Base-by-base conservation (phyloP, 306 rosid genomes). In the Amphicarpaea edgeworthii region DNA sequence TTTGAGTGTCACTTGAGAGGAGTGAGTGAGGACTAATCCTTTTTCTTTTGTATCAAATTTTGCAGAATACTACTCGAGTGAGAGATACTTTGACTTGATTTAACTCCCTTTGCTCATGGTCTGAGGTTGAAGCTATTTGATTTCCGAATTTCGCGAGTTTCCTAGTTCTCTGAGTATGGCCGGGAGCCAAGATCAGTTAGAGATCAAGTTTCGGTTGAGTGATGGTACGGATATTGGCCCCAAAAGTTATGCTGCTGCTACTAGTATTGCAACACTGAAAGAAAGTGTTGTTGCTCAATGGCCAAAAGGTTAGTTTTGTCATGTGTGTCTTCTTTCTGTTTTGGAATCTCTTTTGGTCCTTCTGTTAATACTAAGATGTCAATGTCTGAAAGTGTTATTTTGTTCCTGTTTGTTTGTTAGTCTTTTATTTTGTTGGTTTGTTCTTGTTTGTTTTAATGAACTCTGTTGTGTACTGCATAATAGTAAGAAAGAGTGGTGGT, bases 151-250 rank as follows among this genome's bases (percentile, higher is more conserved):
- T 38, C 68, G 9, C 28, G 38, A 66, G 49, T 50, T 46, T 34
- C 64, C 43, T 46, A n/a, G 47, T n/a, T 46, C 64, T 70, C 54
- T 66, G 78, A 61, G 73, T 76, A 93, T 93, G 98, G 90, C 93
- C 5, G 95, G 64, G 79, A 85, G 72, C 30, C 97, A 87, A 83
- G 91, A 89, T 78, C 93, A 90, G 55, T 77, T 90, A 73, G 95
- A 90, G 86, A 90, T 93, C 87, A 93, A 89, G 85, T 93, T 93
- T 84, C 79, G 87, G 75, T 79, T 93, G 84, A 90, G 85, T 26
- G 98, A 93, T 84, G 98, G 95, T 69, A 85, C 97, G 0, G 95
- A 90, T 89, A 93, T 93, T 51, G 97, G 98, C 75, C 98, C 98
- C 55, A 85, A 77, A 81, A 86, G 82, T 51, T 93, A 83, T 86